Conservation (phyloP, 2,329 filamentous ascomycete species). For the Fusarium anthophilum region DNA sequence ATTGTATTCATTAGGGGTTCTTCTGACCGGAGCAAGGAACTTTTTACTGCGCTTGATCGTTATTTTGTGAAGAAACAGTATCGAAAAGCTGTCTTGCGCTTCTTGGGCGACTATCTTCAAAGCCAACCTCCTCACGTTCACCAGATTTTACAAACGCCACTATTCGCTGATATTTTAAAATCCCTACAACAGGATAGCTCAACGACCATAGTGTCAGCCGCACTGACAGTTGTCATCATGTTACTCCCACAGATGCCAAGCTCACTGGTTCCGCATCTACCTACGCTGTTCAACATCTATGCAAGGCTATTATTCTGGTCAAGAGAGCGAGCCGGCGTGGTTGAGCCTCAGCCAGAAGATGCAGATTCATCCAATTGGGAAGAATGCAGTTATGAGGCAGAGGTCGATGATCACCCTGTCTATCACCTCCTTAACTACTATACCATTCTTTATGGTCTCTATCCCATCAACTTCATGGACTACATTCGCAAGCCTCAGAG, state of each 20-base stretch:
- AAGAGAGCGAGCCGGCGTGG: constrained; percentile 55
- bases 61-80: constrained; percentile 72
- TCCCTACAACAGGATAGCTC: constrained; percentile 83
- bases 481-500: constrained; percentile 85
- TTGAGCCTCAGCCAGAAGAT: constrained; percentile 52
- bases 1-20: background rate
- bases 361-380: constrained; percentile 66
- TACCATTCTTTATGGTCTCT: constrained; percentile 83
- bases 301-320: constrained; percentile 84
- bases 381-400: constrained; percentile 67
- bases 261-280: constrained; percentile 73
- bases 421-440: constrained; percentile 79
- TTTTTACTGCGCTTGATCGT: constrained; percentile 72
- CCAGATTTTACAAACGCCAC: constrained; percentile 73
- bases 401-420: constrained; percentile 68
- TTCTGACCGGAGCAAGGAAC: constrained; percentile 57
- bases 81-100: constrained; percentile 70
- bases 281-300: constrained; percentile 83
- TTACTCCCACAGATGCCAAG: constrained; percentile 82
- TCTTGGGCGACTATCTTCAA: constrained; percentile 78
- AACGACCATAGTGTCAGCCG: constrained; percentile 78
- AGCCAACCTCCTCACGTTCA: constrained; percentile 83
- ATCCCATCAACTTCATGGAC: constrained; percentile 86
- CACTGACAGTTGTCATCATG: constrained; percentile 81
- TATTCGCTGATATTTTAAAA: constrained; percentile 76